Percentiles rank a stretch among this genome's conserved stretches.
Evolutionary conservation across 306 rosid species (phyloP).

Genomic region (Hippophae gyantsensis): DNA sequence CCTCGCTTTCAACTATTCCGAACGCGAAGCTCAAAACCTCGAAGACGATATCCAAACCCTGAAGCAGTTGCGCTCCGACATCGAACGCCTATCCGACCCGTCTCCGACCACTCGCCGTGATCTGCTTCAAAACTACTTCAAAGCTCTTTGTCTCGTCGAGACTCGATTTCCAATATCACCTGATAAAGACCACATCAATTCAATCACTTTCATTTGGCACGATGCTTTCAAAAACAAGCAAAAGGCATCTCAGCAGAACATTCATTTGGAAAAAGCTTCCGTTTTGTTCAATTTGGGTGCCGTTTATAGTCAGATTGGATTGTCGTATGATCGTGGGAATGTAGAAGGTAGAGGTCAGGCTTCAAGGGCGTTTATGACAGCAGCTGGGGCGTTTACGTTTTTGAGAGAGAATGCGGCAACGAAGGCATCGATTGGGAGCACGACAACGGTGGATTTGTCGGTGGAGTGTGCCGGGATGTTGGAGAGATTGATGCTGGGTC

Average conservation of each 20-base stretch:
- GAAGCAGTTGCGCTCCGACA: slow-evolving; percentile 64
- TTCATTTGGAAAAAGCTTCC: slow-evolving; percentile 86
- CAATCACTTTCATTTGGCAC: slow-evolving; percentile 73
- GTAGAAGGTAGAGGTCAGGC: slow-evolving; percentile 78
- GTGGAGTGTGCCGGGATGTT: slow-evolving; percentile 86
- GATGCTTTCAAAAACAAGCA: slow-evolving; percentile 79
- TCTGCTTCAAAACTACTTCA: slow-evolving; percentile 63
- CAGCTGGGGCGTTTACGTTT: slow-evolving; percentile 74
- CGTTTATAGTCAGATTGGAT: slow-evolving; percentile 79
- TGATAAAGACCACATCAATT: slow-evolving; percentile 70
- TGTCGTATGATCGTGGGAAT: slow-evolving; percentile 65
- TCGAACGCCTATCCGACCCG: slow-evolving; percentile 84
- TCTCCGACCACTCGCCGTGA: slow-evolving; percentile 80
- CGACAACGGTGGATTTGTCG: slow-evolving; percentile 69
- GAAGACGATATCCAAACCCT: slow-evolving; percentile 95
- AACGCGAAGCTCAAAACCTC: slow-evolving; percentile 85
- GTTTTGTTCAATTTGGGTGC: slow-evolving; percentile 83
- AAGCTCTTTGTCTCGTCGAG: slow-evolving; percentile 78
- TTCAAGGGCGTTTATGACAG: slow-evolving; percentile 69
- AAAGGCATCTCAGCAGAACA: slow-evolving; percentile 91
- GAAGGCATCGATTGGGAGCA: slow-evolving; percentile 66
- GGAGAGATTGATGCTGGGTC: slow-evolving; percentile 91
- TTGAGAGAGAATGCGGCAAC: slow-evolving; percentile 70
- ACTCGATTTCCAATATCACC: slow-evolving; percentile 93
- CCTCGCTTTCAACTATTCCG: slow-evolving; percentile 80